A percentile compares a stretch with the other conserved stretches of the same genome.
phyloP scores from a whole-genome alignment of 202 grass and related monocot species.

The Carex arenaria region DNA sequence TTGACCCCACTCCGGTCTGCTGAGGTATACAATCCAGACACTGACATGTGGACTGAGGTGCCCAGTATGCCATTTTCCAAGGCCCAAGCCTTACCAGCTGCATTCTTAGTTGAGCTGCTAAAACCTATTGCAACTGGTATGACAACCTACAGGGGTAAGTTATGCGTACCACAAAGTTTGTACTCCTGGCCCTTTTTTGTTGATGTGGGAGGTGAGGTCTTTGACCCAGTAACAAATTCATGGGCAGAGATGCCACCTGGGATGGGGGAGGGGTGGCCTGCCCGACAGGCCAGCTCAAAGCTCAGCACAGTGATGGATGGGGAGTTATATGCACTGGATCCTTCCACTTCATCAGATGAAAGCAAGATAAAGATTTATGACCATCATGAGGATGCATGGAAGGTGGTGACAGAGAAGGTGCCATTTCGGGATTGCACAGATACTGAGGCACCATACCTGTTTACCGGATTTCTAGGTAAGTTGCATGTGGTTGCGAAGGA shows the following conservation, averaged over 20 bases:
- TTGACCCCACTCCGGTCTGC: slow-evolving; percentile 56
- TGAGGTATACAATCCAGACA: slow-evolving; percentile 71
- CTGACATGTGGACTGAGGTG: slow-evolving; percentile 45
- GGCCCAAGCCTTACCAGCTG: slow-evolving; percentile 36
- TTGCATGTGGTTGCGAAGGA: slow-evolving; percentile 67
- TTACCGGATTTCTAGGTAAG: slow-evolving; percentile 55
- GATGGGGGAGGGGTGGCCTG: slow-evolving; percentile 75
- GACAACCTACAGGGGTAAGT: slow-evolving; percentile 52
- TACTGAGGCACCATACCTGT: slow-evolving; percentile 47
- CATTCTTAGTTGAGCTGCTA: slow-evolving; percentile 56
- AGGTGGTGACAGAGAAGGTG: slow-evolving; percentile 39
- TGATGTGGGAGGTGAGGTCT: slow-evolving; percentile 69
- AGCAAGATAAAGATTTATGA: slow-evolving; percentile 73
- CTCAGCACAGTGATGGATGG: slow-evolving; percentile 52
- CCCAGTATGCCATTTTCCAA: slow-evolving; percentile 73
- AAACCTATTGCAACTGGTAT: slow-evolving; percentile 66
- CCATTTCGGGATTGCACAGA: slow-evolving; percentile 43
- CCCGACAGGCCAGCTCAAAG: slow-evolving; percentile 58
- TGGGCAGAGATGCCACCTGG: slow-evolving; percentile 73
- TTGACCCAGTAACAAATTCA: slow-evolving; percentile 46
- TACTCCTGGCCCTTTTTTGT: slow-evolving; percentile 77
- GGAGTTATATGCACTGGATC: slow-evolving; percentile 69
- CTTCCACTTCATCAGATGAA: slow-evolving; percentile 39
- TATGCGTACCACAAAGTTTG: slow-evolving; percentile 74
- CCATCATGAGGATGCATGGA: slow-evolving; percentile 62